Base-by-base conservation (phyloP, 2,329 filamentous ascomycete genomes). In the Alternaria arborescens region DNA sequence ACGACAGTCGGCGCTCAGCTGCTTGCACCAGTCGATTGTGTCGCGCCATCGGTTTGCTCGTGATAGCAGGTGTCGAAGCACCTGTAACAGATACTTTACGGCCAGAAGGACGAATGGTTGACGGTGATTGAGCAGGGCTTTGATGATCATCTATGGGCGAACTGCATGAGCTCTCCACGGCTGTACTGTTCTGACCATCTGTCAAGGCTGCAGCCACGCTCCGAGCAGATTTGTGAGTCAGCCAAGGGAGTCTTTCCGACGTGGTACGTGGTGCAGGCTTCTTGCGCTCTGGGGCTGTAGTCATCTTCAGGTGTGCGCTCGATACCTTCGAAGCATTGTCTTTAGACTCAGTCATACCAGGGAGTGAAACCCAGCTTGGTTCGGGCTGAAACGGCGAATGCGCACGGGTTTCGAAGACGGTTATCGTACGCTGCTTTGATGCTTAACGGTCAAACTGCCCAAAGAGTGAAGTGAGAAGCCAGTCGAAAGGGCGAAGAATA, bases 191-290 rank as follows among this genome's bases (percentile, higher is more conserved):
- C 4, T 50, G 55, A 4, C 47, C 51, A 43, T 44, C 34, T n/a
- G 43, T 34, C 6, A 59, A 62, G 6, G 51, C 38, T 20, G 30
- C 38, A n/a, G 26, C 18, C 22, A 55, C 50, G 16, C 41, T 28
- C 30, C 59, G 62, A 5, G 69, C 55, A n/a, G 40, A 44, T 12
- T 68, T 74, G 16, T 64, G 65, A 44, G 74, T 72, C 8, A 78
- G 66, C 75, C 75, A 78, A 16, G 74, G 75, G 20, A 77, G 69
- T 47, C 53, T 71, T 22, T 65, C 75, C 1, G 53, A 30, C 5
- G 61, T 66, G 20, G 52, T 62, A 5, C 61, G 61, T 12, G 61
- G 59, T 16, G 60, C 26, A 44, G 66, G 41, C 52, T 62, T 72
- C 18, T 42, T 66, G 44, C 16, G 47, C 8, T 57, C 50, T 48